Percentiles rank a stretch among this genome's conserved stretches.
phyloP scores from a whole-genome alignment of 805 yeast species.

The Tetrapisispora namnaoensis region DNA sequence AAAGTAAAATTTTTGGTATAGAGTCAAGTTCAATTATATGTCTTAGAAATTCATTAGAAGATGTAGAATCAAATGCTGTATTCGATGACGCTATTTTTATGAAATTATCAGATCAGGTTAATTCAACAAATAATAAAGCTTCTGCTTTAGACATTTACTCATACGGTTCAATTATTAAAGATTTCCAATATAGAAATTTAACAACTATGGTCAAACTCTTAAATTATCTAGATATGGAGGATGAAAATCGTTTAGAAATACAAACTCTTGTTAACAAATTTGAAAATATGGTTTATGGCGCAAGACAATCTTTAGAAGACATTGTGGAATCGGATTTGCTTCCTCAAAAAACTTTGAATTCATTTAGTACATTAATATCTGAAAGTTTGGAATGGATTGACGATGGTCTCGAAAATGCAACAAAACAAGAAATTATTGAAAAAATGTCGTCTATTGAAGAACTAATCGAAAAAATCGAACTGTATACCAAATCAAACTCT shows the following conservation, averaged over 20 bases:
- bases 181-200: conserved; percentile 41
- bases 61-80: conserved; percentile 35
- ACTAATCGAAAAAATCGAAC: conserved; percentile 28
- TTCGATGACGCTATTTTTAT: conserved; percentile 38
- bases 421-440: not conserved
- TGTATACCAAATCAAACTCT: conserved; percentile 34
- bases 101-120: conserved; percentile 26
- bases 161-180: conserved; percentile 17
- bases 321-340: conserved; percentile 36
- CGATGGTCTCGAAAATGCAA: conserved; percentile 49
- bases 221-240: conserved; percentile 45
- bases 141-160: not conserved
- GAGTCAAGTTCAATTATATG: conserved; percentile 35
- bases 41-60: conserved; percentile 25
- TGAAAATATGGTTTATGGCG: conserved; percentile 63
- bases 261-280: conserved; percentile 57
- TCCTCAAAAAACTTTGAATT: conserved; percentile 32
- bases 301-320: conserved; percentile 53
- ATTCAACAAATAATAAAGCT: conserved; percentile 22
- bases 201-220: conserved; percentile 39
- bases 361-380: conserved; percentile 32
- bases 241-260: conserved; percentile 35
- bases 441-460: not conserved
- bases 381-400: conserved; percentile 71
- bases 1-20: conserved; percentile 44